Conservation (phyloP, 805 yeast species). For the Cyberlindnera veronae region DNA sequence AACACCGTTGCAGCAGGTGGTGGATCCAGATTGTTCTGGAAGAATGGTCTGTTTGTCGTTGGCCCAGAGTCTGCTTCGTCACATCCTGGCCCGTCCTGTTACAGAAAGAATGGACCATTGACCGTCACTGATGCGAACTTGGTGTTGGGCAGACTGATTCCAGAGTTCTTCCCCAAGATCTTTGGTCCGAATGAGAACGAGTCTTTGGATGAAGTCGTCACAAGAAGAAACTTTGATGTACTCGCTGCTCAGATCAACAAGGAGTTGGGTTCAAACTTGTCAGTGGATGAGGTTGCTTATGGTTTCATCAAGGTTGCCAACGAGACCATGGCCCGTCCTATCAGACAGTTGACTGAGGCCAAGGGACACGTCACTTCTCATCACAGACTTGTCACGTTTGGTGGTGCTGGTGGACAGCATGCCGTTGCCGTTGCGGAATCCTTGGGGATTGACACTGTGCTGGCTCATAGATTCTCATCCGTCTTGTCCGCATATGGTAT, state of each 20-base stretch:
- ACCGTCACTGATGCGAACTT: constrained; percentile 47
- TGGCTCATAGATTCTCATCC: constrained; percentile 80
- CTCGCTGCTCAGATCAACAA: constrained; percentile 56
- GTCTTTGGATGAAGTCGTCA: constrained; percentile 32
- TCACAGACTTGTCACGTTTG: constrained; percentile 78
- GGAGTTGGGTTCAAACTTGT: constrained; percentile 35
- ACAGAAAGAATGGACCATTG: constrained; percentile 45
- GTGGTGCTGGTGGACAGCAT: constrained; percentile 95
- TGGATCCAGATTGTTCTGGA: constrained; percentile 32
- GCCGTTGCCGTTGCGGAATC: constrained; percentile 72
- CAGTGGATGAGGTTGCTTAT: constrained; percentile 67
- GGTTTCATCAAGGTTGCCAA: constrained; percentile 84
- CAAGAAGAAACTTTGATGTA: constrained; percentile 46
- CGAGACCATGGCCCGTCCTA: constrained; percentile 89
- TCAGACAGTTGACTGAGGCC: constrained; percentile 79
- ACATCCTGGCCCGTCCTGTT: constrained; percentile 48
- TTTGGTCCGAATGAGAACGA: constrained; percentile 44
- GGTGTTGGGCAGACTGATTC: constrained; percentile 39
- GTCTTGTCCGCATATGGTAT: constrained; percentile 87
- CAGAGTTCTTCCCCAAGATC: constrained; percentile 41
- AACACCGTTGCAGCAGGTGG: constrained; percentile 39
- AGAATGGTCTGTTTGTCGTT: constrained; percentile 38
- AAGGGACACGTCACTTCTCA: constrained; percentile 65
- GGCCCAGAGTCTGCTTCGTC: constrained; percentile 48
- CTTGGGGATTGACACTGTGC: constrained; percentile 63